Evolutionary conservation across 352 stramenopile species (phyloP), one percentile per base, ranked within the genome.

Genomic region (Ochromonadaceae sp.): DNA sequence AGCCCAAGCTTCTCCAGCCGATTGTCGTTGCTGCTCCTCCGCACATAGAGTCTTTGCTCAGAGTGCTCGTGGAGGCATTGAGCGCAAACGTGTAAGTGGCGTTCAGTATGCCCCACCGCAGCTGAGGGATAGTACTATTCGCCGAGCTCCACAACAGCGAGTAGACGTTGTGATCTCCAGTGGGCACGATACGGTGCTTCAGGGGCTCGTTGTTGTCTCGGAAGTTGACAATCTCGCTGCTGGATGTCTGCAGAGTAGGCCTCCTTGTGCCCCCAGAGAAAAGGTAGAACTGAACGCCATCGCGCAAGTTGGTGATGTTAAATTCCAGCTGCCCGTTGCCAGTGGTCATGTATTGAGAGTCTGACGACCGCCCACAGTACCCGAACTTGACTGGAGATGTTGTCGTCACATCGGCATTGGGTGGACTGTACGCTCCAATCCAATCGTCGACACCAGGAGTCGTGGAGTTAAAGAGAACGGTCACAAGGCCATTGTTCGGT

Each of bases 11-110:
- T 5, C 1, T 34, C 47, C 42, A 72, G 1, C 61, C 61, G 15
- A 30, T 22, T 15, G 55, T 38, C 32, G 49, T 63, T 3, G 67
- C 67, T 31, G 67, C 60, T 0, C 42, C 61, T 0, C 32, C 66
- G 1, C 61, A 70, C 32, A 72, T 58, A 47, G 65, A 59, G 14
- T 7, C 43, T 7, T 22, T 34, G 4, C 28, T 2, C 3, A 59
- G 30, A 34, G 4, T 40, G 4, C 2, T 10, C 12, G 30, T 43
- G 2, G 28, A 26, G 14, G 28, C 50, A 12, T 59, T 42, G 7
- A 59, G 34, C 15, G 20, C 7, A 59, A 36, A 12, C 34, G 50
- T 9, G 22, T 59, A 59, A 4, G 20, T 5, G 2, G n/a, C 32
- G 7, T 2, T 2, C 14, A n/a, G 5, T 17, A 15, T 5, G 32